Percentiles rank a stretch among this genome's conserved stretches.
Conservation (phyloP, 2,329 filamentous ascomycete species). For the Triangularia setosa region DNA sequence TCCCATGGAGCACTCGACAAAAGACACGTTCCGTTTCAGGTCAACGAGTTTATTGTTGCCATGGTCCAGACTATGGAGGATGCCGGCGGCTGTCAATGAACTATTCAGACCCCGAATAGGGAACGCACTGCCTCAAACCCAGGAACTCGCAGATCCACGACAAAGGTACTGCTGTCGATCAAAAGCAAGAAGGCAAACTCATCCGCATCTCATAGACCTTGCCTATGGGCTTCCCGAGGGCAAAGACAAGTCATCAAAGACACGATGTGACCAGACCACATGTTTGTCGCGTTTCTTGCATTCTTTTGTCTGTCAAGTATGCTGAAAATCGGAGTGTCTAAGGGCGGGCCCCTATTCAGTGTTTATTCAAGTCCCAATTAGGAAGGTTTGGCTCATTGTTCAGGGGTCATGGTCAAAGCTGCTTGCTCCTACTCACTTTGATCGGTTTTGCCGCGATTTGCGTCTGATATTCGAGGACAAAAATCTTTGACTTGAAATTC, state of each 20-base stretch:
- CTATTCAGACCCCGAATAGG: slow-evolving; percentile 25
- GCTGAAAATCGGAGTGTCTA: background rate
- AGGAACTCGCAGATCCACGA: background rate
- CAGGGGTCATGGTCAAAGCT: background rate
- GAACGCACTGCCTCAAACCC: slow-evolving; percentile 1
- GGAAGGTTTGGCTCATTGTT: slow-evolving; percentile 16
- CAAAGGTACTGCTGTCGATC: slow-evolving; percentile 10
- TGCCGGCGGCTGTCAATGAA: slow-evolving; percentile 9
- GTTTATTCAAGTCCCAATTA: slow-evolving; percentile 26
- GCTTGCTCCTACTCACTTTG: background rate
- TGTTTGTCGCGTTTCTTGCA: slow-evolving; percentile 1
- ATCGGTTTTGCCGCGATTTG: background rate
- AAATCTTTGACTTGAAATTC: background rate
- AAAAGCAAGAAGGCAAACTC: slow-evolving; percentile 9
- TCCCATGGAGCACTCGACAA: background rate
- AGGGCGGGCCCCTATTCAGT: slow-evolving; percentile 16
- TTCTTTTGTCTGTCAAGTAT: background rate
- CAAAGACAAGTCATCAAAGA: background rate
- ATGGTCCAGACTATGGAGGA: background rate
- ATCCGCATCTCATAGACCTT: background rate
- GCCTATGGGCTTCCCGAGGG: background rate
- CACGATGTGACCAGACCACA: background rate
- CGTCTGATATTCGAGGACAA: background rate
- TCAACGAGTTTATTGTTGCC: background rate
- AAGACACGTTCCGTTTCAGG: slow-evolving; percentile 4